These are phyloP conservation scores for Colletotrichum euphorbiae DNA, from an alignment of 2,329 filamentous ascomycete species.

Conservation along the genomic window DNA sequence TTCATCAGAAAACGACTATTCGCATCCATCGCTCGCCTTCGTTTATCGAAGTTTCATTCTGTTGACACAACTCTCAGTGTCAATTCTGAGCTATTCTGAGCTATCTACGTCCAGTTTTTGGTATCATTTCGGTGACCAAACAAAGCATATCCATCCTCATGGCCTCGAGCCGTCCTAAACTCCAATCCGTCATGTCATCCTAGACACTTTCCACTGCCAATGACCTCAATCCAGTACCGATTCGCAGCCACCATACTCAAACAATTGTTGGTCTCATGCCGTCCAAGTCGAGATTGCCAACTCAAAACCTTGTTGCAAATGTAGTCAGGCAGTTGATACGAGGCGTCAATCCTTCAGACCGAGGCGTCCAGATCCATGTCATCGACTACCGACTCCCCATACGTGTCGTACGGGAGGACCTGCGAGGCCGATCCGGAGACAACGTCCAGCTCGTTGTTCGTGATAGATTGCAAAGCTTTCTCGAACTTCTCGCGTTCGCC, in stretches of 20 bases:
- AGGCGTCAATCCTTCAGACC: background rate
- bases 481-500: conserved; percentile 58
- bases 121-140: conserved; percentile 17
- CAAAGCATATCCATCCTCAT: background rate
- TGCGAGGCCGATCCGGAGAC: conserved; percentile 34
- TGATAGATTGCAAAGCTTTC: conserved; percentile 61
- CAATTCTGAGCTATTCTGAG: conserved; percentile 23
- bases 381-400: conserved; percentile 27
- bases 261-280: background rate
- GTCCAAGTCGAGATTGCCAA: background rate
- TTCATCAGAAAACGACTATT: background rate
- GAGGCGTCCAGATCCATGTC: conserved; percentile 30
- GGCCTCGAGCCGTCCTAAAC: conserved; percentile 3
- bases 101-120: conserved; percentile 17
- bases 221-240: background rate
- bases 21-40: background rate
- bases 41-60: background rate
- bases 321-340: background rate
- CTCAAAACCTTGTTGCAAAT: background rate
- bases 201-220: background rate
- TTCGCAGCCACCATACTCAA: background rate
- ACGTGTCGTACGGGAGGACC: conserved; percentile 3
- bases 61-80: background rate
- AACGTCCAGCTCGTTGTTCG: conserved; percentile 55
- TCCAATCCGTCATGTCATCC: conserved; percentile 12